Evolutionary conservation across 2,329 filamentous ascomycete genomes (phyloP), one percentile per base, ranked within the genome.

Genomic region (Fusarium tuaranense): DNA sequence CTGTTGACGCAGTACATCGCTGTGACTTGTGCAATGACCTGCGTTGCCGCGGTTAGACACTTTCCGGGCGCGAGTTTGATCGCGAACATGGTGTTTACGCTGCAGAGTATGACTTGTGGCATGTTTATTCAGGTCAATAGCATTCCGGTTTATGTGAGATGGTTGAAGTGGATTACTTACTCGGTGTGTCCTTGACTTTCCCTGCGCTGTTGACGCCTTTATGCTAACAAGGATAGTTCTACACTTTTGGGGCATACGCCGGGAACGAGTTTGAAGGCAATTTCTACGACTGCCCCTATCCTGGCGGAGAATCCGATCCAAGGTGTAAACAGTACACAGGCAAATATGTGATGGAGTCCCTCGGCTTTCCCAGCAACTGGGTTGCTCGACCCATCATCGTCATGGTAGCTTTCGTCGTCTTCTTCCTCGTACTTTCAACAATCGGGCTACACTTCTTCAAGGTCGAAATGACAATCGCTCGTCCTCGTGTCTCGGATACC

Each of bases 131-230:
- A 95, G 80, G 87, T 88, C 13, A 90, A 93, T 63, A 90, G 91
- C 7, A 93, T 95, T 5, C 92, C 93, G 0, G 86, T 95, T 1
- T 95, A 95, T 76, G 90, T 94, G n/a, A 87, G 93, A 65, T 95
- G 93, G 93, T 84, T 93, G 2, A 95, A 94, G 79, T 93, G 90
- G 85, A 87, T 87, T 27, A 88, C 90, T 1, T 92, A 91, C 73
- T 87, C 88, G 25, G 88, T 88, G 81, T 79, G 85, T 78, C 5
- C 13, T 2, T 4, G 22, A 5, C 5, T 48, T 48, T 22, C 16
- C 14, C 22, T 48, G 4, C 20, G 44, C 41, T 5, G 13, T 9
- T 79, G 59, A 10, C 7, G 0, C 22, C 5, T 5, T n/a, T 2
- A 6, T 59, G 34, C 76, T 82, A 55, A 82, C 63, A 10, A 14